A percentile compares a stretch with the other conserved stretches of the same genome.
Conservation (phyloP, 2,329 filamentous ascomycete species). For the Aspergillus felis region DNA sequence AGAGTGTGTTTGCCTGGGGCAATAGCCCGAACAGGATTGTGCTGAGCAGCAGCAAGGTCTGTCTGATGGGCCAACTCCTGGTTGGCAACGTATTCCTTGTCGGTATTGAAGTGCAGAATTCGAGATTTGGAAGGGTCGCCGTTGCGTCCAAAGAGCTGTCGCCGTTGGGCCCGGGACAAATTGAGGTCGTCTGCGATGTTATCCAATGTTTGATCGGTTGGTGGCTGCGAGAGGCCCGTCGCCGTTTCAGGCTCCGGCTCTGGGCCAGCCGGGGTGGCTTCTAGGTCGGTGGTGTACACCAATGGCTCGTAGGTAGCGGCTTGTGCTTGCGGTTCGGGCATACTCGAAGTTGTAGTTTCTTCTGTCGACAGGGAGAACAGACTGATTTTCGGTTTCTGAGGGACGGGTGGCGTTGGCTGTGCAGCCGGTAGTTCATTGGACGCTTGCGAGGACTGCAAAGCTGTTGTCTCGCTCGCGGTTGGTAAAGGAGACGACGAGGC, state of each 20-base stretch:
- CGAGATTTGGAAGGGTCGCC: slow-evolving; percentile 52
- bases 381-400: slow-evolving; percentile 41
- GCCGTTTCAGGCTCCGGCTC: slow-evolving; percentile 9
- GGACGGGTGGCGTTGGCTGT: slow-evolving; percentile 15
- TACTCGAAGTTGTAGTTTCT: slow-evolving; percentile 14
- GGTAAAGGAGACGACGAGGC: slow-evolving; percentile 16
- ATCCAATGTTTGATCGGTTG: slow-evolving; percentile 55
- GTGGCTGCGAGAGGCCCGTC: slow-evolving; percentile 8
- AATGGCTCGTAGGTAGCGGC: slow-evolving; percentile 36
- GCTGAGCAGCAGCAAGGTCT: slow-evolving; percentile 49
- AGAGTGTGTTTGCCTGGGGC: slow-evolving; percentile 86
- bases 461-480: slow-evolving; percentile 11
- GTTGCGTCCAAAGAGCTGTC: slow-evolving; percentile 78
- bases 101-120: slow-evolving; percentile 83
- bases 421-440: slow-evolving; percentile 6
- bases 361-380: slow-evolving; percentile 40
- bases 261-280: slow-evolving; percentile 18
- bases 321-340: slow-evolving; percentile 2
- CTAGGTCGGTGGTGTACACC: slow-evolving; percentile 33
- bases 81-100: slow-evolving; percentile 81
- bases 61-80: slow-evolving; percentile 67
- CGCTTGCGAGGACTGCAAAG: slow-evolving; percentile 14
- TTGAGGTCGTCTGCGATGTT: slow-evolving; percentile 73
- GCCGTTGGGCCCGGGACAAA: slow-evolving; percentile 69
- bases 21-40: slow-evolving; percentile 79